Conservation (phyloP, 352 stramenopile genomes). For the Phytopythium oedochilum region DNA sequence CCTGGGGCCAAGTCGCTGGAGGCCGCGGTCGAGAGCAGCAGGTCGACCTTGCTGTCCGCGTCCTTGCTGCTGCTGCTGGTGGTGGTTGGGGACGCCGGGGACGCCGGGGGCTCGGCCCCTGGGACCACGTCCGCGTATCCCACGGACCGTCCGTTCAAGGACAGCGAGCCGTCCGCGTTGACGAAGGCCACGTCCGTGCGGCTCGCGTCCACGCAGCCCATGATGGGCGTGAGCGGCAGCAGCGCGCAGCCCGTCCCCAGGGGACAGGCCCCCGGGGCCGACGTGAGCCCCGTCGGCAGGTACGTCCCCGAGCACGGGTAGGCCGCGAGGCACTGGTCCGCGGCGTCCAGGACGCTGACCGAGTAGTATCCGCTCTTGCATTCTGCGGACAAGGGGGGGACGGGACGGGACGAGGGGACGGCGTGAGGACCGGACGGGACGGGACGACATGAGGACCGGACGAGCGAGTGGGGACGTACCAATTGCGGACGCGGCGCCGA, state of each 20-base stretch:
- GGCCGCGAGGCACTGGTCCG: conserved; percentile 46
- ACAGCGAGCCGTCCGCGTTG: conserved; percentile 61
- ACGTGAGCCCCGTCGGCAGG: conserved; percentile 32
- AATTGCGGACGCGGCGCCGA: conserved; percentile 8
- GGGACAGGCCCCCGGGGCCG: conserved; percentile 52
- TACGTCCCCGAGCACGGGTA: conserved; percentile 62
- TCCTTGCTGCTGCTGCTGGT: conserved; percentile 3
- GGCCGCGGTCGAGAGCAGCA: not conserved
- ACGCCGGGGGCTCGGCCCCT: not conserved
- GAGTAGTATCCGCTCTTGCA: conserved; percentile 43
- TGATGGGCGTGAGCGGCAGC: conserved; percentile 54
- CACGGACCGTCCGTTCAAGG: conserved; percentile 35
- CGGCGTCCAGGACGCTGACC: conserved; percentile 62
- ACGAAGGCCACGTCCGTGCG: conserved; percentile 63
- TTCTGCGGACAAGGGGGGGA: conserved; percentile 12
- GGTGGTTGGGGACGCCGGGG: not conserved
- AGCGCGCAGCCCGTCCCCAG: conserved; percentile 48
- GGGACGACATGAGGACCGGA: not conserved
- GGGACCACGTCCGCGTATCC: conserved; percentile 10
- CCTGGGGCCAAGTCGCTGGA: conserved; percentile 2
- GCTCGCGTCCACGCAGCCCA: conserved; percentile 52
- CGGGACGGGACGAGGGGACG: not conserved
- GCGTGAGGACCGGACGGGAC: not conserved
- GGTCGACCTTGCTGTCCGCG: not conserved
- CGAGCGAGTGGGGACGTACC: conserved; percentile 6